Percentiles rank a stretch among this genome's conserved stretches.
These are phyloP conservation scores for Tritrichomonas foetus DNA, from an alignment of 208 protist genomes.

Conservation along the genomic window DNA sequence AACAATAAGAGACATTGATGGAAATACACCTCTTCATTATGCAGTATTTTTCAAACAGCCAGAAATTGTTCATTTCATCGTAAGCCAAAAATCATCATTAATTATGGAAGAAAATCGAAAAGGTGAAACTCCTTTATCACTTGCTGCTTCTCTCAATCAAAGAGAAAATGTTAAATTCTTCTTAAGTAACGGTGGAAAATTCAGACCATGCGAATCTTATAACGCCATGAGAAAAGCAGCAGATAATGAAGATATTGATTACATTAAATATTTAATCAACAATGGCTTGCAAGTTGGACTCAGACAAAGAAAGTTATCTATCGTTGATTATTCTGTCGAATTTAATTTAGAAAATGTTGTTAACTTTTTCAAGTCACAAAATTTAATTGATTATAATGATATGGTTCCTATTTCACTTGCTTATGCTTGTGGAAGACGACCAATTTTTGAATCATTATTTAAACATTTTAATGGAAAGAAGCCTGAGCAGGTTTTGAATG, in stretches of 20 bases:
- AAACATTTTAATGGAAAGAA: too few relatives aligned
- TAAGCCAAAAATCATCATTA: not conserved
- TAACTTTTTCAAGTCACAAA: too few relatives aligned
- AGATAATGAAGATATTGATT: not conserved
- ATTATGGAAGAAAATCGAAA: not conserved
- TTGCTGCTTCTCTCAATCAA: not conserved
- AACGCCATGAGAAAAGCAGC: not conserved
- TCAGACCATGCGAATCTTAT: not conserved
- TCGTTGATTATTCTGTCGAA: too few relatives aligned
- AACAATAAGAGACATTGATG: not conserved
- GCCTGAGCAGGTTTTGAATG: too few relatives aligned
- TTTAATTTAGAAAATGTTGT: too few relatives aligned
- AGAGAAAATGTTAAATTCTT: not conserved
- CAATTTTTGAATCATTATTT: too few relatives aligned
- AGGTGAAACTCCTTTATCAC: not conserved
- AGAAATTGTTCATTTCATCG: not conserved
- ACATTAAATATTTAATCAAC: not conserved
- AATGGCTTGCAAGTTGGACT: not conserved
- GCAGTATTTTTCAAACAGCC: not conserved
- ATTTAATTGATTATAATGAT: too few relatives aligned
- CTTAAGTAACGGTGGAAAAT: not conserved
- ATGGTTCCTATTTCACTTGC: too few relatives aligned
- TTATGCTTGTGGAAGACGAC: too few relatives aligned
- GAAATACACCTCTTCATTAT: slow-evolving; percentile 22
- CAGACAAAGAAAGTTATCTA: not conserved